Conservation (phyloP, 2,329 filamentous ascomycete species). For the Fusarium nodosum region DNA sequence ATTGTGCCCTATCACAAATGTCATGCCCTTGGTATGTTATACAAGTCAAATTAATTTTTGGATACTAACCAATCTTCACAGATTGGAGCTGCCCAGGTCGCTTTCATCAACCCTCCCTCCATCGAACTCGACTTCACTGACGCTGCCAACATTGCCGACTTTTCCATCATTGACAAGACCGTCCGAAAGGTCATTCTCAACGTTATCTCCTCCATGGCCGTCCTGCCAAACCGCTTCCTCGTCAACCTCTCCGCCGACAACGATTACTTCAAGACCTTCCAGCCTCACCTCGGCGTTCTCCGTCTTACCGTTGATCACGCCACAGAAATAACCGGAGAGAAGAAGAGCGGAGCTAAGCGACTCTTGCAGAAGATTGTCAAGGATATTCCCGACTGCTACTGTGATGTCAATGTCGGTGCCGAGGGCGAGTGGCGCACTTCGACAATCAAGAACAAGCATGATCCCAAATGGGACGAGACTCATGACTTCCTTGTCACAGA, state of each 20-base stretch:
- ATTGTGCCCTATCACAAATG: slow-evolving; percentile 44
- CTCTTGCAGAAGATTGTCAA: slow-evolving; percentile 44
- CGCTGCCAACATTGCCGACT: slow-evolving; percentile 47
- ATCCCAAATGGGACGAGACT: slow-evolving; percentile 47
- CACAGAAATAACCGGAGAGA: slow-evolving; percentile 41
- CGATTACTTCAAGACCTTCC: slow-evolving; percentile 50
- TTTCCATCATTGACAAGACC: slow-evolving; percentile 43
- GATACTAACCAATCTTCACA: background rate
- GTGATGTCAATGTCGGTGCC: slow-evolving; percentile 42
- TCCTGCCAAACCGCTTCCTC: slow-evolving; percentile 48
- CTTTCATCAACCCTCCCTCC: slow-evolving; percentile 47
- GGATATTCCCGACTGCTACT: slow-evolving; percentile 47
- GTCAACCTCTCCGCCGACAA: slow-evolving; percentile 47
- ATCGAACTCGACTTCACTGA: slow-evolving; percentile 48
- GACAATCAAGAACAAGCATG: slow-evolving; percentile 47
- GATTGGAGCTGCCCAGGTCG: slow-evolving; percentile 48
- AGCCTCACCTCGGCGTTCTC: slow-evolving; percentile 45
- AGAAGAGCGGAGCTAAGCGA: slow-evolving; percentile 45
- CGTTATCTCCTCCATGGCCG: slow-evolving; percentile 47
- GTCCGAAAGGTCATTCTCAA: slow-evolving; percentile 46
- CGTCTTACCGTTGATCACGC: slow-evolving; percentile 45
- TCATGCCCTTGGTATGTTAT: slow-evolving; percentile 40
- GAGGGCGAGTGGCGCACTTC: slow-evolving; percentile 47
- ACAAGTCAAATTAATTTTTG: too few relatives aligned
- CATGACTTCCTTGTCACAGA: slow-evolving; percentile 49